Base-by-base conservation (phyloP, 1,139 yeast genomes). In the Chernovozyma aurita region DNA sequence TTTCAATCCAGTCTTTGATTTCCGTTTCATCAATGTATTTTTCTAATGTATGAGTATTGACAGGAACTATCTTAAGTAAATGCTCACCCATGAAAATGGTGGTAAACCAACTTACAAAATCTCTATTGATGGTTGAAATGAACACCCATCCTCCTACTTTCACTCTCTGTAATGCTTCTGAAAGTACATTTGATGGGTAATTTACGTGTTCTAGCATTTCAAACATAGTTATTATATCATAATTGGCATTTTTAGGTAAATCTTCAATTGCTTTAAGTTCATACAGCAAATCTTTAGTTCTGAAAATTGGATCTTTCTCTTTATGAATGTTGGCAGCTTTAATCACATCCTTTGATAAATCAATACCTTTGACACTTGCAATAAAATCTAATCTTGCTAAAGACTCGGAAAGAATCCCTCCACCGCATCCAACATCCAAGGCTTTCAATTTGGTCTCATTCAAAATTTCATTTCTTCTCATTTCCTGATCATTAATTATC, bases 401-500 rank as follows among this genome's bases (percentile, higher is more conserved):
- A 1, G 95, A 80, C 55, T 92, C 99, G 4, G 90, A 67, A 30
- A 92, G 65, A 21, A 92, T 81, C 0, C 99, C 99, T 6, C 98
- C 99, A 17, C 99, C 99, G 55, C 98, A 94, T 0, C 99, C 99
- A 37, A 92, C 81, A 54, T 92, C 99, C 42, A 92, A 63, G 1
- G 80, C 90, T 12, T 61, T 59, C 36, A 78, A 61, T 34, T 69
- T 59, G 30, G 63, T 47, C 0, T 52, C 47, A 4, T 46, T 41
- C 31, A 70, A 55, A 27, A 76, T 47, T 30, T 65, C 64, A 18
- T 65, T 63, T 38, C 78, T 59, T 33, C 73, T 68, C 8, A 45
- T 47, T 12, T 70, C 68, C 41, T 76, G 76, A 42, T 78, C 80
- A 15, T 50, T 43, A n/a, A 67, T 48, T 26, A 83, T 78, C 37